A percentile compares a stretch with the other conserved stretches of the same genome.
Conservation (phyloP, 1,139 yeast genomes). For the Wickerhamomyces sp. region DNA sequence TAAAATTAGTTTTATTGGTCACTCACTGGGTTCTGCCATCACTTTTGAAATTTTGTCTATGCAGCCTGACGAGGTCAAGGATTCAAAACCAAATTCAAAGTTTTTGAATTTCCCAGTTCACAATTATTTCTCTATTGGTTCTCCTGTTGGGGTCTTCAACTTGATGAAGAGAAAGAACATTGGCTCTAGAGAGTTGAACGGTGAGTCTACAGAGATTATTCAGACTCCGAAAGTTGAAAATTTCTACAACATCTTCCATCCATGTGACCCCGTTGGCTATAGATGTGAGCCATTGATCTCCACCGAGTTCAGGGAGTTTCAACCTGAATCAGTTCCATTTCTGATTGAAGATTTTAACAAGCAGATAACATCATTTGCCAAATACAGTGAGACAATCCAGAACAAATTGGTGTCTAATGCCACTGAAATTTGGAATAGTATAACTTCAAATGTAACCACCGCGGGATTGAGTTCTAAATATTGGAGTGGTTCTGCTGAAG, state of each 20-base stretch:
- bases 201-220: constrained; percentile 7
- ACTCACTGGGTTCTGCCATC: constrained; percentile 86
- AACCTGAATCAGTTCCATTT: constrained; percentile 40
- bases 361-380: constrained; percentile 21
- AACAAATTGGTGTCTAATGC: constrained; percentile 15
- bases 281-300: constrained; percentile 77
- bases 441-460: constrained; percentile 6
- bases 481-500: constrained; percentile 1
- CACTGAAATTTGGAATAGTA: constrained; percentile 9
- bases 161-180: constrained; percentile 57
- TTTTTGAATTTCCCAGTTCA: constrained; percentile 65
- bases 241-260: constrained; percentile 76
- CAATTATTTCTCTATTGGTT: constrained; percentile 76
- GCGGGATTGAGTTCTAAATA: constrained; percentile 8
- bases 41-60: constrained; percentile 67
- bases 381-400: constrained; percentile 40
- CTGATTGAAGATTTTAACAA: constrained; percentile 21
- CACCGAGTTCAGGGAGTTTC: constrained; percentile 45
- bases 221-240: constrained; percentile 49
- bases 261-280: constrained; percentile 86
- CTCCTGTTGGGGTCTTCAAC: constrained; percentile 87
- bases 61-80: constrained; percentile 38
- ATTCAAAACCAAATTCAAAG: constrained; percentile 11
- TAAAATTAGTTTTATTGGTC: constrained; percentile 78
- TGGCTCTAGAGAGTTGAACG: constrained; percentile 19